Evolutionary conservation across 441 rosid genomes (phyloP), one percentile per base, ranked within the genome.

Genomic region (Cnidoscolus chayamansa): DNA sequence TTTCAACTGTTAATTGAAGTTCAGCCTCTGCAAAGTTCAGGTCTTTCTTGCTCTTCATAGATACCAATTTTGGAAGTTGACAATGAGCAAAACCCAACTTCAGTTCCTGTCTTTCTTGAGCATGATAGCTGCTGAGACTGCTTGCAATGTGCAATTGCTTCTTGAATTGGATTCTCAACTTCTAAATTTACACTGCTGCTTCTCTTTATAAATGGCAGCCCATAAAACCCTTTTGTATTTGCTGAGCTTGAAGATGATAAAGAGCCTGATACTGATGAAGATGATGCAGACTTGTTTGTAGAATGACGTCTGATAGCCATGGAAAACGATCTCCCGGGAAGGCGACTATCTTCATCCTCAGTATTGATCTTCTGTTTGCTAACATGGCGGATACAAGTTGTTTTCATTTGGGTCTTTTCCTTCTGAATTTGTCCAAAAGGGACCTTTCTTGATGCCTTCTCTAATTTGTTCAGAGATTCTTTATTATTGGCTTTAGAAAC

Each of bases 61-160:
- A 70, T 80, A 32, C 80, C 76, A 43, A 82, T 65, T 71, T 75
- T 87, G 63, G 93, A 82, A 80, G 86, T 75, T 51, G 93, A 80
- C 58, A 86, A 70, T 9, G 92, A 78, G 76, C 84, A 86, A 37
- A 87, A 86, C 63, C 89, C 89, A 45, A 79, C 82, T 69, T 86
- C 91, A 56, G 76, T 73, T 11, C 70, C 71, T 58, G 72, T 72
- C 70, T 78, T 88, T 74, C 83, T 80, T 30, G 89, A 67, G 49
- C 73, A 79, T 63, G 79, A 78, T 65, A 75, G 73, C 78, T 86
- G 77, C 73, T 85, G 89, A 68, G 98, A 91, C 65, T 81, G 86
- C 73, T 93, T 90, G 77, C 99, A 95, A 72, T 95, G 97, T 82
- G 93, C 95, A 67, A 95, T 95, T 2, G 99, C 99, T 76, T 91